Evolutionary conservation across 257 asterid genomes (phyloP), one percentile per base, ranked within the genome.

Genomic region (Fraxinus americana): DNA sequence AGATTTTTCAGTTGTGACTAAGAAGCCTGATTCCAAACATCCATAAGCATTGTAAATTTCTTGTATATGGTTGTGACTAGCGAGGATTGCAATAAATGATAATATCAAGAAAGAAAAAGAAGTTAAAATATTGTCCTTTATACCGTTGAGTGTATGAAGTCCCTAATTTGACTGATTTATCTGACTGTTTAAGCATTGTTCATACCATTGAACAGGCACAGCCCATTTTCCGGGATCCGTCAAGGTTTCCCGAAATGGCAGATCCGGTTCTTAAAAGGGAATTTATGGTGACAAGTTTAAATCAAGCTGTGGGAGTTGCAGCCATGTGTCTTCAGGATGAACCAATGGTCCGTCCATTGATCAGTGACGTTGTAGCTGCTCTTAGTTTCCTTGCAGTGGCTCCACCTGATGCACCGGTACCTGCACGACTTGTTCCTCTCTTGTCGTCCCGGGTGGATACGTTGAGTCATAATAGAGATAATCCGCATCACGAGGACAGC

Each of bases 321-420:
- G 75, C 75, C 61, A 71, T 71, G 75, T 71, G 75, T 25, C 63
- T 71, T 0, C 75, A 71, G n/a, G 75, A 71, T 0, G 75, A 71
- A 23, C 61, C 75, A 43, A 43, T 50, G 30, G 75, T 71, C 13
- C 75, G 75, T 10, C 75, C 75, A 29, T 23, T 71, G 36, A 71
- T 71, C 35, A 4, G 25, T 4, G 75, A 71, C 13, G 63, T 71
- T 9, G 75, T 71, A 6, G 57, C 61, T 8, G 75, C 61, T 23
- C 36, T 71, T 16, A 43, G 75, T 71, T 71, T 71, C 75, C 75
- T 71, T 41, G 52, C 17, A 7, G 63, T 71, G 34, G 38, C 34
- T 30, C 75, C 75, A 43, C 38, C 32, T 23, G 57, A 48, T 27
- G 75, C 35, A 71, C 57, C 30, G 63, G 75, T 21, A 1, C 69